phyloP scores from a whole-genome alignment of 805 yeast genomes.

The Candida pseudofarinosa region DNA sequence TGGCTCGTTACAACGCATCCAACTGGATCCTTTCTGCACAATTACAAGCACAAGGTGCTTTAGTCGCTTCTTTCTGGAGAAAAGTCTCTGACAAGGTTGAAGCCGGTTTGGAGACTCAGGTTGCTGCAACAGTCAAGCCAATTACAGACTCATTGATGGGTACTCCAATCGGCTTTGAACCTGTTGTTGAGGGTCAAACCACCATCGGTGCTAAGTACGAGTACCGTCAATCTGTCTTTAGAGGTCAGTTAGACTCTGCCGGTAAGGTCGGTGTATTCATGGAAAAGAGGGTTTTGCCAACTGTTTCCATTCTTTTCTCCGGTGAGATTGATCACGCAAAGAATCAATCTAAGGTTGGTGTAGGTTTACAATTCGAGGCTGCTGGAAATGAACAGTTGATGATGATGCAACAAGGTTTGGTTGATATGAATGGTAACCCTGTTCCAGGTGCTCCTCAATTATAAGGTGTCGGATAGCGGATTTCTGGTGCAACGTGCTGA shows the following conservation, averaged over 20 bases:
- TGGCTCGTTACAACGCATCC: conserved; percentile 83
- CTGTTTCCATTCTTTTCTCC: conserved; percentile 79
- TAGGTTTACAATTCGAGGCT: conserved; percentile 93
- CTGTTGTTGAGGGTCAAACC: conserved; percentile 85
- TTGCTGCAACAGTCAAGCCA: conserved; percentile 73
- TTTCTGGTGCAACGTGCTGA: neutral
- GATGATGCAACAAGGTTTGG: conserved; percentile 84
- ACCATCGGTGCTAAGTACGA: conserved; percentile 96
- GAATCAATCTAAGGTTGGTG: conserved; percentile 74
- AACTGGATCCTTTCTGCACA: conserved; percentile 94
- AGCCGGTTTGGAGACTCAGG: conserved; percentile 86
- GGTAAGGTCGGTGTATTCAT: conserved; percentile 90
- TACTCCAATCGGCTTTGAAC: conserved; percentile 75
- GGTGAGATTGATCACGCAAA: conserved; percentile 88
- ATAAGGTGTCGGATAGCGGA: conserved; percentile 15
- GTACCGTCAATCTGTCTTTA: conserved; percentile 91
- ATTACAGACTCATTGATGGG: conserved; percentile 72
- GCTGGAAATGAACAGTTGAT: conserved; percentile 91
- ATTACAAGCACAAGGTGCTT: conserved; percentile 87
- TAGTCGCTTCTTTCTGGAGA: conserved; percentile 90
- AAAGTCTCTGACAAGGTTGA: conserved; percentile 89
- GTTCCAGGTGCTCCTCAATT: conserved; percentile 72
- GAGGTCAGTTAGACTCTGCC: conserved; percentile 88
- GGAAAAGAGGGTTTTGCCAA: conserved; percentile 92
- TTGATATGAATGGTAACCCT: conserved; percentile 83